phyloP scores from a whole-genome alignment of 2,329 filamentous ascomycete genomes.

The Alternaria atra region DNA sequence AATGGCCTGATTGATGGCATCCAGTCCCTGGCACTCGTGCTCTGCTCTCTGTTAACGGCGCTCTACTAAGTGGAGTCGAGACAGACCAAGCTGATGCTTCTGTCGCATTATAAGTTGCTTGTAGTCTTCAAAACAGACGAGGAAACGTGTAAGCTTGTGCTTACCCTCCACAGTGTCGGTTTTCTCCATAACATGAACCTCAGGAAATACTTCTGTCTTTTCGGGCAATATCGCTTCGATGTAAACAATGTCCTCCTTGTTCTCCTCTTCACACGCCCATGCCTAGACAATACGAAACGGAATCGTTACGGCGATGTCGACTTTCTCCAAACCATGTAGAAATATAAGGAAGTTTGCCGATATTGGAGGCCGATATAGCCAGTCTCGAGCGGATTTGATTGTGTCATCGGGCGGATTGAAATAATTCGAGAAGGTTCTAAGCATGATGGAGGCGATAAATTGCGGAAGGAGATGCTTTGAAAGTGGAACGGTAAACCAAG shows the following conservation, averaged over 20 bases:
- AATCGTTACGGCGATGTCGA: not conserved
- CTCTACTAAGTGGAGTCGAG: not conserved
- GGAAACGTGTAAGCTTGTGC: not conserved
- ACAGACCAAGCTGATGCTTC: not conserved
- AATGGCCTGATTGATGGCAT: not conserved
- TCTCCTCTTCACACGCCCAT: not conserved
- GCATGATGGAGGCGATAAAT: not conserved
- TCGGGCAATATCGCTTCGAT: not conserved
- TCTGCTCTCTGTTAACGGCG: slow-evolving; percentile 1
- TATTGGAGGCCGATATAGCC: not conserved
- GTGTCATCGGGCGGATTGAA: not conserved
- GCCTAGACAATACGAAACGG: not conserved
- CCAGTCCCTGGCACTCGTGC: not conserved
- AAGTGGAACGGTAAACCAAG: not conserved
- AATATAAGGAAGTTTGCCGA: not conserved
- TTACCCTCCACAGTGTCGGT: not conserved
- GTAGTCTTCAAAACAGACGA: not conserved
- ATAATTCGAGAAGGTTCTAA: not conserved
- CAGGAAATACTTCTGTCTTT: not conserved
- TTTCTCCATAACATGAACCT: not conserved
- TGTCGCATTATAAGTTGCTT: not conserved
- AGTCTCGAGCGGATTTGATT: not conserved
- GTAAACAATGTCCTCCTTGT: not conserved
- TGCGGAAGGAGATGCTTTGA: not conserved
- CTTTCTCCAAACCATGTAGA: not conserved